Percentiles rank a stretch among this genome's conserved stretches.
phyloP scores from a whole-genome alignment of 805 yeast genomes.

The Myxozyma sirexii region DNA sequence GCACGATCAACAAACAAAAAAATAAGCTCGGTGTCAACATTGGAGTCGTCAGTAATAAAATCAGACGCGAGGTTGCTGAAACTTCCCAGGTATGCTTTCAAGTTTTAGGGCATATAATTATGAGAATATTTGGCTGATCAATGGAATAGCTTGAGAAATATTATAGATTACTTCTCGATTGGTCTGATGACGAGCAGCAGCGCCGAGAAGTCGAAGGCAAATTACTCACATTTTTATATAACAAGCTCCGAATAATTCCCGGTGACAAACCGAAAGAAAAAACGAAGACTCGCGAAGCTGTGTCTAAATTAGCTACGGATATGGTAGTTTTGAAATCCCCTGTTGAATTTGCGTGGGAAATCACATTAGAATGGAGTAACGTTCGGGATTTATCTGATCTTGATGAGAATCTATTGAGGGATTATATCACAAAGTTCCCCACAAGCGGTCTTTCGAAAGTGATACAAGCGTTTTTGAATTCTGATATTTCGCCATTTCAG shows the following conservation, averaged over 20 bases:
- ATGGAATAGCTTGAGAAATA: slow-evolving; percentile 48
- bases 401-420: slow-evolving; percentile 51
- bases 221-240: slow-evolving; percentile 59
- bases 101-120: background rate
- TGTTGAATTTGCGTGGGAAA: slow-evolving; percentile 68
- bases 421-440: slow-evolving; percentile 60
- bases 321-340: slow-evolving; percentile 67
- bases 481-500: slow-evolving; percentile 68
- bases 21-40: slow-evolving; percentile 37
- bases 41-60: slow-evolving; percentile 39
- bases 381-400: slow-evolving; percentile 52
- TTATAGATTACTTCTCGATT: slow-evolving; percentile 59
- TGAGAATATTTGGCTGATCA: background rate
- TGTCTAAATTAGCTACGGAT: slow-evolving; percentile 64
- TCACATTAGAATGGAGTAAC: slow-evolving; percentile 76
- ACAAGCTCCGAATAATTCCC: slow-evolving; percentile 58
- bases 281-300: slow-evolving; percentile 45
- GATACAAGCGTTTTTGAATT: slow-evolving; percentile 62
- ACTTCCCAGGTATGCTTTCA: slow-evolving; percentile 43
- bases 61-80: slow-evolving; percentile 52
- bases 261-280: slow-evolving; percentile 39
- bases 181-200: slow-evolving; percentile 60
- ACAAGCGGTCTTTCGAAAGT: slow-evolving; percentile 63
- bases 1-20: slow-evolving; percentile 34
- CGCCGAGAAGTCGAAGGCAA: slow-evolving; percentile 65